phyloP scores from a whole-genome alignment of 305 asterid genomes.

The Galium porrigens region DNA sequence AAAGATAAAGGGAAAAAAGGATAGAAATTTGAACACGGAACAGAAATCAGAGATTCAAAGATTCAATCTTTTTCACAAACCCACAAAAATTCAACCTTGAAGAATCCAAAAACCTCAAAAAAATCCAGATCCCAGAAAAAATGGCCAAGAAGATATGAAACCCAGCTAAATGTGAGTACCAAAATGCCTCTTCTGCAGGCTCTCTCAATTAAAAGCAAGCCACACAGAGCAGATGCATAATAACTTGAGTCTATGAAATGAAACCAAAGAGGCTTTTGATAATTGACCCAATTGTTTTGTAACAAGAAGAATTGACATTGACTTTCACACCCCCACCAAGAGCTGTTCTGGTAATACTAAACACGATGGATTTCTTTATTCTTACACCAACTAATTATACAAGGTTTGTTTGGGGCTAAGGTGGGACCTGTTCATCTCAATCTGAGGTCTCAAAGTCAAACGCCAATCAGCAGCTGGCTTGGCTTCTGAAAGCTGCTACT shows the following conservation, averaged over 20 bases:
- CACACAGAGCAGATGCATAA: conserved; percentile 48
- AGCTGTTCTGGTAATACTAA: conserved; percentile 9
- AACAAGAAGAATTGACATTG: conserved; percentile 30
- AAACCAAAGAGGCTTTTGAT: conserved; percentile 26
- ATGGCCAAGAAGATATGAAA: conserved; percentile 17
- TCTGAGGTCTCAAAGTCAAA: conserved; percentile 33
- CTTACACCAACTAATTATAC: conserved; percentile 2
- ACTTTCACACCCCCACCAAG: conserved; percentile 30
- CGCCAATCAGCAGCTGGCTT: conserved; percentile 27
- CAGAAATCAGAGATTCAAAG: conserved; percentile 22
- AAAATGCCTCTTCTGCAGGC: not conserved
- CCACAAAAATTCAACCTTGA: conserved; percentile 14
- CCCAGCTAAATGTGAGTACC: not conserved
- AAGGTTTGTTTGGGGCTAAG: conserved; percentile 2
- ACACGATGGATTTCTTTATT: conserved; percentile 16
- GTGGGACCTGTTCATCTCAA: conserved; percentile 28
- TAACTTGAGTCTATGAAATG: conserved; percentile 39
- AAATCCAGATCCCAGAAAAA: conserved; percentile 44
- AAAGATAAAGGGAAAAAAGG: conserved; percentile 10
- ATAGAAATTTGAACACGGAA: conserved; percentile 11
- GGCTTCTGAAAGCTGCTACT: conserved; percentile 26
- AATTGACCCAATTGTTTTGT: conserved; percentile 16
- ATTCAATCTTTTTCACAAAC: conserved; percentile 26
- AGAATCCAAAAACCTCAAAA: conserved; percentile 14
- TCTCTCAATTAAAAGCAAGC: conserved; percentile 34